phyloP scores from a whole-genome alignment of 495 filamentous ascomycete genomes.

The Astrothelium macrocarpum region DNA sequence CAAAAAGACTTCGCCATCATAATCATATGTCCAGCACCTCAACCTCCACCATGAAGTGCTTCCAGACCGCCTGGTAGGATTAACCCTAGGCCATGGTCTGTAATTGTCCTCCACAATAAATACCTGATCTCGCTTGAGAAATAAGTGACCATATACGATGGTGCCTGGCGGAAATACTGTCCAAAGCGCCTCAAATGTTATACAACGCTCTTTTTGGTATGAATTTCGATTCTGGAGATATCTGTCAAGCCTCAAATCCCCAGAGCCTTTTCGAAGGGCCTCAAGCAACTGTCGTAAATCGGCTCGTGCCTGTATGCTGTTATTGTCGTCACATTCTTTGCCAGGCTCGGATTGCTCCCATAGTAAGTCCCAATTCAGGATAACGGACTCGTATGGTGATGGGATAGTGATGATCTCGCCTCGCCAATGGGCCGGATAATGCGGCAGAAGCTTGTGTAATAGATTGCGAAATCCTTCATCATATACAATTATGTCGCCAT shows the following conservation, averaged over 20 bases:
- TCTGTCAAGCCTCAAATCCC: constrained; percentile 15
- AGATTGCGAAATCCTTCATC: background rate
- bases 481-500: background rate
- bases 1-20: constrained; percentile 12
- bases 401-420: background rate
- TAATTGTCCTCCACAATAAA: constrained; percentile 13
- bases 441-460: background rate
- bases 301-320: background rate
- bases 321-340: background rate
- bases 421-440: background rate
- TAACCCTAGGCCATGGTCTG: constrained; percentile 5
- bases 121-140: constrained; percentile 15
- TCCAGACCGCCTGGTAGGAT: background rate
- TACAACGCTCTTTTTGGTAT: constrained; percentile 9
- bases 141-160: constrained; percentile 12
- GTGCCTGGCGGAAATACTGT: constrained; percentile 22
- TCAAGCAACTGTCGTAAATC: background rate
- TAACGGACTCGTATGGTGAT: background rate
- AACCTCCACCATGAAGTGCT: background rate
- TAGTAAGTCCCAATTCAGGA: background rate
- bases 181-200: constrained; percentile 22
- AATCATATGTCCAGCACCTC: constrained; percentile 18
- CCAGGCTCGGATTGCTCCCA: background rate
- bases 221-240: constrained; percentile 20
- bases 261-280: constrained; percentile 10